A percentile compares a stretch with the other conserved stretches of the same genome.
Evolutionary conservation across 2,329 filamentous ascomycete genomes (phyloP).

Genomic region (Ophiostoma perfectum): DNA sequence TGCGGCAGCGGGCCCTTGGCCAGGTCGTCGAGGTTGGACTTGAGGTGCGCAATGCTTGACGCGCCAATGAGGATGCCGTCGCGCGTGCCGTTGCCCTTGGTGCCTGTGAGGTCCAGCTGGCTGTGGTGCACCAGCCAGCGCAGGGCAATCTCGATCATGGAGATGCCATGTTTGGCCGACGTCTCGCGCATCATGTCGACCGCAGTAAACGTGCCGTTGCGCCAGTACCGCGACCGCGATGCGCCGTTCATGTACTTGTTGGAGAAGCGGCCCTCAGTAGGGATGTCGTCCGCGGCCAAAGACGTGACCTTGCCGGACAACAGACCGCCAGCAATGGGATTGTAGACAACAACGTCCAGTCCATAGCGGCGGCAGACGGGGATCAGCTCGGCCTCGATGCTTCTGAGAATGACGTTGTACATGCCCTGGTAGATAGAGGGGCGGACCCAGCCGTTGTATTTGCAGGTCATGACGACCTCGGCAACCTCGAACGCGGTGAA

Average conservation of each 20-base stretch:
- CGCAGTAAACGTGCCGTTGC: slow-evolving; percentile 51
- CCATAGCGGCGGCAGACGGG: slow-evolving; percentile 61
- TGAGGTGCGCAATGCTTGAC: slow-evolving; percentile 52
- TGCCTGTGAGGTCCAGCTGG: slow-evolving; percentile 37
- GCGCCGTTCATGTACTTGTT: slow-evolving; percentile 40
- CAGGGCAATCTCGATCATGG: slow-evolving; percentile 61
- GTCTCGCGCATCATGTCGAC: slow-evolving; percentile 58
- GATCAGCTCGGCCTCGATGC: slow-evolving; percentile 60
- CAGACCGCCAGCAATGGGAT: slow-evolving; percentile 65
- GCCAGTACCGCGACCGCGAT: slow-evolving; percentile 58
- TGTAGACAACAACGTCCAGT: slow-evolving; percentile 65
- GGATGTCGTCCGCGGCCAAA: slow-evolving; percentile 32
- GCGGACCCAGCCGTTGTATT: slow-evolving; percentile 60
- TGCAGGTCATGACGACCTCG: slow-evolving; percentile 64
- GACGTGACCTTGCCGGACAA: slow-evolving; percentile 55
- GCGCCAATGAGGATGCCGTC: slow-evolving; percentile 58
- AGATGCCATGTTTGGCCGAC: slow-evolving; percentile 57
- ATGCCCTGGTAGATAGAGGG: slow-evolving; percentile 72
- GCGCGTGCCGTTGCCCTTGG: slow-evolving; percentile 9
- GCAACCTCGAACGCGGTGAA: slow-evolving; percentile 73
- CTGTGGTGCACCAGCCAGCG: slow-evolving; percentile 66
- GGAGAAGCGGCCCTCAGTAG: slow-evolving; percentile 65
- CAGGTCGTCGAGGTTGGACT: slow-evolving; percentile 51
- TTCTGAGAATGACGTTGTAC: slow-evolving; percentile 52
- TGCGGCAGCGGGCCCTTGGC: slow-evolving; percentile 69